These are phyloP conservation scores for Penicillium chermesinum DNA, from an alignment of 495 filamentous ascomycete genomes.

Conservation along the genomic window DNA sequence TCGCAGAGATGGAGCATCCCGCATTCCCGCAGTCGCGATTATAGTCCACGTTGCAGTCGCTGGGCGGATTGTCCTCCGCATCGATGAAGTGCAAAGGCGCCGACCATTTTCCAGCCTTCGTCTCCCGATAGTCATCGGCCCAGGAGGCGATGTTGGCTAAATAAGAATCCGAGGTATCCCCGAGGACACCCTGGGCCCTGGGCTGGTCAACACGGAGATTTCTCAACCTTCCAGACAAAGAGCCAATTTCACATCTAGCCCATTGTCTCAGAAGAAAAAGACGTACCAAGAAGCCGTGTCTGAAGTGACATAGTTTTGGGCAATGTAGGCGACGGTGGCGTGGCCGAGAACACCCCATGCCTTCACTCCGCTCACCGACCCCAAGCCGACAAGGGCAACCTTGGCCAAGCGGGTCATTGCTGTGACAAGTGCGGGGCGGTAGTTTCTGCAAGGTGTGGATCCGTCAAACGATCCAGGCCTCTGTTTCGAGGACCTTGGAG, in stretches of 20 bases:
- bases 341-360: slow-evolving; percentile 59
- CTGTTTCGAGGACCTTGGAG: not conserved
- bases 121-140: slow-evolving; percentile 56
- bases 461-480: not conserved
- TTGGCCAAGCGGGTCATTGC: not conserved
- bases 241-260: too few species aligned
- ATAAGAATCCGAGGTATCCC: slow-evolving; percentile 45
- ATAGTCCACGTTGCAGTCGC: slow-evolving; percentile 50
- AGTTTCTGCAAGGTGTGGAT: not conserved
- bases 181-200: slow-evolving; percentile 21
- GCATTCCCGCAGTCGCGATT: slow-evolving; percentile 51
- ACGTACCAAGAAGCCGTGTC: slow-evolving; percentile 36
- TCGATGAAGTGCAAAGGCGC: slow-evolving; percentile 58
- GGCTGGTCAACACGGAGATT: slow-evolving; percentile 1
- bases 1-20: slow-evolving; percentile 58
- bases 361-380: slow-evolving; percentile 10
- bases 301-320: slow-evolving; percentile 45
- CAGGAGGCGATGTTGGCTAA: slow-evolving; percentile 57
- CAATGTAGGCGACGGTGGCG: slow-evolving; percentile 56
- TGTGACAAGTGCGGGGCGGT: not conserved
- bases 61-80: slow-evolving; percentile 56
- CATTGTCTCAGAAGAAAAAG: too few species aligned
- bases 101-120: slow-evolving; percentile 49
- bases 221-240: too few species aligned
- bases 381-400: slow-evolving; percentile 10